Percentiles rank a stretch among this genome's conserved stretches.
These are phyloP conservation scores for Trypanosoma rangeli DNA, from an alignment of 208 protist species.

Conservation along the genomic window DNA sequence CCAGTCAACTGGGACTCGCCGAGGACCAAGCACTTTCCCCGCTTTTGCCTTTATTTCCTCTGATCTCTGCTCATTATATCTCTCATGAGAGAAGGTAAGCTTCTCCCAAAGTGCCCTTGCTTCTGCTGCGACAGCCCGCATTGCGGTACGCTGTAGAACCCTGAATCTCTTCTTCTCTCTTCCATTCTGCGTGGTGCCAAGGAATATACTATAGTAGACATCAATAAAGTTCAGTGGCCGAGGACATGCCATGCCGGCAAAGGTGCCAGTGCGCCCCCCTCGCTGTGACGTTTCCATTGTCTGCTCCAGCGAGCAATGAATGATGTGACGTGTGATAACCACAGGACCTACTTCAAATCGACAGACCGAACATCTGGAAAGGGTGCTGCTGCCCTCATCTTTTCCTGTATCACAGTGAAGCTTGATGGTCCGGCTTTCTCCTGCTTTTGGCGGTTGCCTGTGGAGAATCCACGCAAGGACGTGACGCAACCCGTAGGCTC, in stretches of 20 bases:
- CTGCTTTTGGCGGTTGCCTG: slow-evolving; percentile 10
- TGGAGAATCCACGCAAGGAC: slow-evolving; percentile 20
- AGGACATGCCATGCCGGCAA: slow-evolving; percentile 28
- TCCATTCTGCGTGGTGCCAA: neutral
- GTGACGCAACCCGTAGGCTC: slow-evolving; percentile 32
- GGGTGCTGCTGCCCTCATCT: too few relatives aligned
- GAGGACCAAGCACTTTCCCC: neutral
- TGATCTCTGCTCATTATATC: neutral
- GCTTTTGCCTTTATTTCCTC: neutral
- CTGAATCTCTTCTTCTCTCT: slow-evolving; percentile 7
- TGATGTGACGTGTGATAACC: slow-evolving; percentile 20
- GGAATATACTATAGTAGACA: slow-evolving; percentile 23
- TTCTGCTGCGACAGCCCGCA: slow-evolving; percentile 23
- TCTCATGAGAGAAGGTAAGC: slow-evolving; percentile 25
- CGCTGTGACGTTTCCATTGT: slow-evolving; percentile 14
- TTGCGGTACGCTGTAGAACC: slow-evolving; percentile 21
- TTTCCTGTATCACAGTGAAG: neutral
- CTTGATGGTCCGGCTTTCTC: slow-evolving; percentile 16
- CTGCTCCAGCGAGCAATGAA: slow-evolving; percentile 9
- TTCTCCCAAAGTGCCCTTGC: slow-evolving; percentile 32
- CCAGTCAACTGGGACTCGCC: slow-evolving; percentile 27
- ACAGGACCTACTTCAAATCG: slow-evolving; percentile 29
- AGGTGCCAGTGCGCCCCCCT: slow-evolving; percentile 9
- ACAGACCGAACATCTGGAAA: slow-evolving; percentile 9
- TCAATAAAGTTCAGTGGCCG: slow-evolving; percentile 23